phyloP scores from a whole-genome alignment of 179 eudicot genomes.

The Vitellaria paradoxa region DNA sequence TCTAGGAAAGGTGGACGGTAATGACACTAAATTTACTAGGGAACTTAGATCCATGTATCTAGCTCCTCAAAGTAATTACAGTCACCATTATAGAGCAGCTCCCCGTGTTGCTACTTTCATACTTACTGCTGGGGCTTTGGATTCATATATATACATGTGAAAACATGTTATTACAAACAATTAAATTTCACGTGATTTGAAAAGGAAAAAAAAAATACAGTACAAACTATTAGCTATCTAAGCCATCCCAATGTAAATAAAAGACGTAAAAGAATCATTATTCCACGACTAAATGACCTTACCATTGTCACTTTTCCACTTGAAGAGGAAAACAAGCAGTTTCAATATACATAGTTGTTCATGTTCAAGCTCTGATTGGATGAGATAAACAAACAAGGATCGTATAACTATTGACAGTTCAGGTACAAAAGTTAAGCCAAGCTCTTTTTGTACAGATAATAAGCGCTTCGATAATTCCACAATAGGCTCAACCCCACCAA shows the following conservation, averaged over 20 bases:
- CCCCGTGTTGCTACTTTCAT: background rate
- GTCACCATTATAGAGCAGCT: background rate
- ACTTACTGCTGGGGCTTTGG: background rate
- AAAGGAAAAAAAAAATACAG: background rate
- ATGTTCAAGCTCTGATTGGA: conserved; percentile 68
- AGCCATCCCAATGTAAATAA: background rate
- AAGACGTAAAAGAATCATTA: background rate
- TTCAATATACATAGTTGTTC: conserved; percentile 59
- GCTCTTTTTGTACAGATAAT: conserved; percentile 64
- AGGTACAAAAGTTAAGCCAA: conserved; percentile 59
- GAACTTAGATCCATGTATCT: background rate
- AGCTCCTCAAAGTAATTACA: background rate
- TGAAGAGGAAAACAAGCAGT: conserved; percentile 48
- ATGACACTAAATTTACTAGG: background rate
- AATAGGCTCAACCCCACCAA: conserved; percentile 49
- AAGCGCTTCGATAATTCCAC: conserved; percentile 54
- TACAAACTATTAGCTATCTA: background rate
- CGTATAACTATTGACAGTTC: conserved; percentile 44
- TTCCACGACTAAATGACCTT: conserved; percentile 13
- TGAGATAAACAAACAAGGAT: conserved; percentile 54
- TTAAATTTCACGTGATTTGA: background rate
- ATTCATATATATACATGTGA: background rate
- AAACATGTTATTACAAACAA: background rate
- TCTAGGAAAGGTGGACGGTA: conserved; percentile 5
- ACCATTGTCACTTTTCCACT: conserved; percentile 79